Base-by-base conservation (phyloP, 805 yeast species). In the Pichia ethanolica region DNA sequence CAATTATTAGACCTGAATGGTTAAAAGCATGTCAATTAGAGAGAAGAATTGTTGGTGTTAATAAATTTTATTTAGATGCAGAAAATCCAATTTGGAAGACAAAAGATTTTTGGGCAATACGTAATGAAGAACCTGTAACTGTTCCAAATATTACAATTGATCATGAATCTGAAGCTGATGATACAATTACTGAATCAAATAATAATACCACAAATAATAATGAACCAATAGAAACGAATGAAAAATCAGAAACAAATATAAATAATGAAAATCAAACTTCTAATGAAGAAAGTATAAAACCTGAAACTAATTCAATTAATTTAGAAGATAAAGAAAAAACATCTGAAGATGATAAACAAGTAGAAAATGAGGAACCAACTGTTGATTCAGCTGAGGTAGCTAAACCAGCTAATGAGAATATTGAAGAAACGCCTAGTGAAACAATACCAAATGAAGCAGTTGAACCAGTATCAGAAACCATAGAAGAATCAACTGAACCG, bases 1-100 rank as follows among this genome's bases (percentile, higher is more conserved):
- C 99, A 2, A 79, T 93, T 38, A 90, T 93, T 30, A 78, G 96
- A 65, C 98, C 99, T 0, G 97, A 93, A 64, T 93, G 98, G 98
- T 71, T 93, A 50, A 84, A 86, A 66, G 97, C 97, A 0, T 93
- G 98, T 70, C 95, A 87, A 59, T 66, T 75, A 40, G 97, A 90
- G 61, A 79, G 93, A 58, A 71, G 96, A 60, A 82, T 93, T 49
- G 95, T 90, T 40, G 97, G 98, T 30, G 99, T 93, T 13, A 77
- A 95, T 60, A 89, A 88, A 56, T 88, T 85, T 58, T 87, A 87
- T 61, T 71, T 85, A 35, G 84, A 82, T 64, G 73, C 79, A 20
- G 70, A 65, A 41, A 69, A 69, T 39, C 65, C 69, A 34, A 68
- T 69, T 47, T 63, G 76, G 62, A 68, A 66, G 44, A 70, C 71